A percentile compares a stretch with the other conserved stretches of the same genome.
phyloP scores from a whole-genome alignment of 495 filamentous ascomycete species.

The Alectoria sarmentosa region DNA sequence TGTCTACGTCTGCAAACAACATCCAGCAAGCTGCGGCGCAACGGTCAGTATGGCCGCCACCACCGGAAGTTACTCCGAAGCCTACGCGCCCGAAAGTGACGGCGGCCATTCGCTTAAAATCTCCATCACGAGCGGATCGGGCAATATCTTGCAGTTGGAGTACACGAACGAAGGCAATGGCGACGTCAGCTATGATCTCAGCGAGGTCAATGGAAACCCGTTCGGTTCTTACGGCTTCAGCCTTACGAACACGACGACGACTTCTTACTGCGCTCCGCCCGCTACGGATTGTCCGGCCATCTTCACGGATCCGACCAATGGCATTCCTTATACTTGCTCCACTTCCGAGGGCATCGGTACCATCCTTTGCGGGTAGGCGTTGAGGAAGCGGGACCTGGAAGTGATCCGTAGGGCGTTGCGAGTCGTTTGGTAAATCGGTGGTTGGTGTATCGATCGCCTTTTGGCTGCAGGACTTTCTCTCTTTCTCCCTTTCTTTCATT shows the following conservation, averaged over 20 bases:
- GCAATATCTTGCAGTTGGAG: conserved; percentile 12
- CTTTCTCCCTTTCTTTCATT: no score
- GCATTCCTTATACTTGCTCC: neutral
- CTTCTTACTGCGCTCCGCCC: neutral
- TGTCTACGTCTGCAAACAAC: conserved; percentile 13
- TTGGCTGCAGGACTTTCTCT: no score
- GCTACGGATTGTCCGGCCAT: neutral
- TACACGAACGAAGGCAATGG: conserved; percentile 10
- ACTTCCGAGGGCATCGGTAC: neutral
- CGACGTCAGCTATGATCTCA: conserved; percentile 8
- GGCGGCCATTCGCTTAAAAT: conserved; percentile 12
- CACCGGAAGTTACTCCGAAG: conserved; percentile 5
- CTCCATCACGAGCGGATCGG: neutral
- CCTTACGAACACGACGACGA: conserved; percentile 1
- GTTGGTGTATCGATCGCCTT: neutral
- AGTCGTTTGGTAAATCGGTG: neutral
- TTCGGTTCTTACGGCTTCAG: neutral
- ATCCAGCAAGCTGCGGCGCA: conserved; percentile 7
- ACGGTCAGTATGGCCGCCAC: neutral
- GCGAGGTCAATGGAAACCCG: conserved; percentile 12
- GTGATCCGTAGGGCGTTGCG: neutral
- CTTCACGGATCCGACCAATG: neutral
- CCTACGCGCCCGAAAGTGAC: neutral
- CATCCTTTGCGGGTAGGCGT: neutral
- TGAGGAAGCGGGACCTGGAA: neutral